Evolutionary conservation across 2,329 filamentous ascomycete species (phyloP), one percentile per base, ranked within the genome.

Genomic region (Cercospora janseana): DNA sequence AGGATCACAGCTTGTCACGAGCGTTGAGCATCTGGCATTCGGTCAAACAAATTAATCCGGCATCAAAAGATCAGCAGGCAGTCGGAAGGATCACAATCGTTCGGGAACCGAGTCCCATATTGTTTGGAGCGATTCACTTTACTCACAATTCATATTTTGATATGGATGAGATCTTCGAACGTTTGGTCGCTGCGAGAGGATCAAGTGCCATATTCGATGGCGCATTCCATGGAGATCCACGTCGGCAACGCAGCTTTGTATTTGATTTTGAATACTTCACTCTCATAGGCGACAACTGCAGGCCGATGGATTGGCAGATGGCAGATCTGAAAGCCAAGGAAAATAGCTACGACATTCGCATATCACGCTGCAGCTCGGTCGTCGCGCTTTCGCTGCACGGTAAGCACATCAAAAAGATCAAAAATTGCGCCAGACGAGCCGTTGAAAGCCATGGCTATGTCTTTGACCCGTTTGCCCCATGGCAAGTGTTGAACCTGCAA

Each of bases 241-340:
- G 77, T 6, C 75, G 75, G 9, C 80, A 80, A 57, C 71, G 77
- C 5, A 78, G 76, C 6, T 82, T 83, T 63, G 76, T 82, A 56
- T 83, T 85, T 62, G 78, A 75, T 32, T 83, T 85, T 63, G 82
- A 84, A 57, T 85, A 83, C 62, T 83, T 82, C 60, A 84, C 81
- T 4, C 72, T 83, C 5, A 75, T 84, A 9, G 77, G 75, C 1
- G 72, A 78, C 4, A 75, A 74, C 3, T 75, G 80, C 31, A 70
- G 73, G 24, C 81, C 82, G 0, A 78, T 81, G 59, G 71, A 77
- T 4, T 85, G 81, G 80, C 82, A 85, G 60, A 68, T 72, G 15
- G 75, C 76, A 28, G 80, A 83, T n/a, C 43, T 23, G 4, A 56
- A 72, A 70, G 34, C 65, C 26, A 63, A 73, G 59, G 64, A 67